Base-by-base conservation (phyloP, 192 early-diverging fungal genomes). In the Coemansia sp. region DNA sequence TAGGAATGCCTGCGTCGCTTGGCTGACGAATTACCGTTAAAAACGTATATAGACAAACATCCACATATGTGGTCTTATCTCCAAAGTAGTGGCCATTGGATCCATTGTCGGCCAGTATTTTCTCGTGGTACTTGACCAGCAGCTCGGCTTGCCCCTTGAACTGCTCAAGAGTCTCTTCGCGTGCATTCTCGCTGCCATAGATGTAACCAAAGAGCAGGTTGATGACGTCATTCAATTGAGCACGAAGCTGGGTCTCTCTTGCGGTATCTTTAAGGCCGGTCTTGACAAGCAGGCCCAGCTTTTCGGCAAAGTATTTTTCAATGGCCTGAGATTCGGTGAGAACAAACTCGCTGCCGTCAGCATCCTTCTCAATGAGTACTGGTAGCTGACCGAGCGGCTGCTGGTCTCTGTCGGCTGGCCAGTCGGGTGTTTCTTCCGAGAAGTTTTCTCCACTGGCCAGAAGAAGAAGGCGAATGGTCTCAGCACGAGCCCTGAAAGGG, bases 71-170 rank as follows among this genome's bases (percentile, higher is more conserved):
- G 1, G 43, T 63, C 30, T 59, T 44, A 30, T 59, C 53, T 36
- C 81, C 79, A 47, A 84, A 63, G 38, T 77, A 82, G 40, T 84
- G 81, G 0, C 83, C 80, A 20, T 77, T 84, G 18, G 63, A 57
- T 0, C 83, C 83, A 44, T 84, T 83, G 31, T 81, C 68, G 23
- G 47, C 47, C 51, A 83, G 48, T 11, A 74, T 44, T 21, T 65
- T 57, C 31, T 79, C 78, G 33, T 83, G 83, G 13, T 65, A 62
- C 1, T 30, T 35, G 49, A 81, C 50, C 0, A 68, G 40, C 28
- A 56, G 50, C 26, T 42, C 43, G 10, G 58, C 52, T 37, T 36
- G 26, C 6, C 36, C 31, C 31, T 58, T 38, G 57, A 69, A 61
- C 41, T 43, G 43, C 1, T 20, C 45, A 1, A 35, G 9, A 2